Percentiles rank a stretch among this genome's conserved stretches.
These are phyloP conservation scores for Fusarium cicatricum DNA, from an alignment of 2,329 filamentous ascomycete species.

Conservation along the genomic window DNA sequence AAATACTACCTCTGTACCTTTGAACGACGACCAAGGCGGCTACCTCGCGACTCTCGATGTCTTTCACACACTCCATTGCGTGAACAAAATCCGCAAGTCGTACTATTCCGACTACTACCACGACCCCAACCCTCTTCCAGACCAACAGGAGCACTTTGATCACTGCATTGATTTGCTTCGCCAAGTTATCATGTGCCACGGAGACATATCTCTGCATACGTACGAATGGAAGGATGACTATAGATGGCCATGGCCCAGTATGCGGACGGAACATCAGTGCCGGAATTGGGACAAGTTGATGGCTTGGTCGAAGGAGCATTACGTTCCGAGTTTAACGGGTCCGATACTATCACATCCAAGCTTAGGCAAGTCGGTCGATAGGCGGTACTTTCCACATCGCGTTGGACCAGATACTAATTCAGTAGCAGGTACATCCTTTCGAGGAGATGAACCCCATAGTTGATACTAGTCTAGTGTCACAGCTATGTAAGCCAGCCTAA, in stretches of 20 bases:
- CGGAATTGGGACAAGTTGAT: conserved; percentile 7
- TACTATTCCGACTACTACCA: conserved; percentile 11
- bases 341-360: conserved; percentile 4
- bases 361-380: not conserved
- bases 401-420: not conserved
- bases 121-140: conserved; percentile 6
- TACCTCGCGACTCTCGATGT: conserved; percentile 9
- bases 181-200: conserved; percentile 11
- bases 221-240: conserved; percentile 10
- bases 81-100: conserved; percentile 4
- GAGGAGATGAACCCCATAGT: not conserved
- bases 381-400: not conserved
- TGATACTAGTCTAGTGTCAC: too few species aligned
- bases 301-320: conserved; percentile 5
- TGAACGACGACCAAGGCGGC: not conserved
- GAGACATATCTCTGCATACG: conserved; percentile 4
- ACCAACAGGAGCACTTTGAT: conserved; percentile 10
- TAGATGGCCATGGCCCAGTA: conserved; percentile 12
- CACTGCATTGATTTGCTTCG: conserved; percentile 12
- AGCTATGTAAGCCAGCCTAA: too few species aligned
- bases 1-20: conserved; percentile 4
- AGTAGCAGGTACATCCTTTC: not conserved
- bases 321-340: conserved; percentile 2
- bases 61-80: conserved; percentile 9
- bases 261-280: conserved; percentile 6